Percentiles rank a stretch among this genome's conserved stretches.
phyloP scores from a whole-genome alignment of 2,329 filamentous ascomycete species.

The Fusarium chlamydosporum region DNA sequence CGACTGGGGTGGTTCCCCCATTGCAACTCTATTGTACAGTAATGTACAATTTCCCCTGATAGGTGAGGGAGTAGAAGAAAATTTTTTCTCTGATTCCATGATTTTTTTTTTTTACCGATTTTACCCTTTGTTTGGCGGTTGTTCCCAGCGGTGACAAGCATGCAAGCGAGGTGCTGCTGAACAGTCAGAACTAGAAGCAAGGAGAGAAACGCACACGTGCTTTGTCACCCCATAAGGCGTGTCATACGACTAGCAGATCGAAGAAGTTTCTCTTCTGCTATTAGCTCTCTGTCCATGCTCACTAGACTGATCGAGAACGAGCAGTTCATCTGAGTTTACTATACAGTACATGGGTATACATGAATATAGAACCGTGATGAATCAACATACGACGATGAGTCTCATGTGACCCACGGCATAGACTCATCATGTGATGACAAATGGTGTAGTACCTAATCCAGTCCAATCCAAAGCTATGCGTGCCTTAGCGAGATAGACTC shows the following conservation, averaged over 20 bases:
- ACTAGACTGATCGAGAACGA: conserved; percentile 20
- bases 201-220: conserved; percentile 27
- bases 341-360: conserved; percentile 1
- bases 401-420: conserved; percentile 38
- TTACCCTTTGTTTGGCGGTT: conserved; percentile 26
- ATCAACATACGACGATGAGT: conserved; percentile 37
- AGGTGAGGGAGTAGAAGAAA: background rate
- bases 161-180: conserved; percentile 22
- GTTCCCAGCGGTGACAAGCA: conserved; percentile 17
- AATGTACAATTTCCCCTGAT: background rate
- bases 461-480: background rate
- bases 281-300: conserved; percentile 12
- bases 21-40: conserved; percentile 17
- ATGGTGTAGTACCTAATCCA: conserved; percentile 14
- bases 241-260: conserved; percentile 42
- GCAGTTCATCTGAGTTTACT: conserved; percentile 17
- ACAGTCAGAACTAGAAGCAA: conserved; percentile 5
- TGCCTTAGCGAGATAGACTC: conserved; percentile 3
- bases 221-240: conserved; percentile 45
- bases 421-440: conserved; percentile 48
- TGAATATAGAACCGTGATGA: conserved; percentile 14
- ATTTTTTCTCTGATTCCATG: background rate
- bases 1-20: conserved; percentile 38
- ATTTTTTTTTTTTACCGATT: no score
- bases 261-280: conserved; percentile 14